Evolutionary conservation across 805 yeast species (phyloP).

Genomic region (Monosporozyma unispora): DNA sequence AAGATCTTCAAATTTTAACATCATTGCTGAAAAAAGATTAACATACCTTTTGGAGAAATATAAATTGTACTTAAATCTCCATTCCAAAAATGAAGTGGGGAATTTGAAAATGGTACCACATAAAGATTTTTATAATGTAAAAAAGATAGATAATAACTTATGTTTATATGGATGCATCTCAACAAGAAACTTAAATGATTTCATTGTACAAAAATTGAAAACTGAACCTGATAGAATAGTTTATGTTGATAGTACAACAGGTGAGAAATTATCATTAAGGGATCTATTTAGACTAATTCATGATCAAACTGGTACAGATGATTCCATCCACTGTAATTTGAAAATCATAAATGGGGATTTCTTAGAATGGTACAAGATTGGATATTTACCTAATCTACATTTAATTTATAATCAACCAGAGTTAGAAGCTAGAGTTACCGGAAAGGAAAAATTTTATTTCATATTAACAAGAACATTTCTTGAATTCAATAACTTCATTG

Average conservation of each 20-base stretch:
- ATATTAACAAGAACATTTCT: constrained; percentile 28
- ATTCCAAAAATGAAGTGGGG: constrained; percentile 24
- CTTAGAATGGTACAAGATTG: constrained; percentile 14
- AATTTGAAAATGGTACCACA: constrained; percentile 30
- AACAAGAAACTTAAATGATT: constrained; percentile 21
- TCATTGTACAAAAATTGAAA: constrained; percentile 25
- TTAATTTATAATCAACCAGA: constrained; percentile 10
- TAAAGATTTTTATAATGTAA: constrained; percentile 74
- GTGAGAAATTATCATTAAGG: constrained; percentile 16
- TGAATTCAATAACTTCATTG: constrained; percentile 28
- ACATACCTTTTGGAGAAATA: constrained; percentile 25
- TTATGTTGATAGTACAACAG: constrained; percentile 14
- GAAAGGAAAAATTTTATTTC: constrained; percentile 18
- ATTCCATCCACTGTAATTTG: constrained; percentile 12
- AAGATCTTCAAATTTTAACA: constrained; percentile 5
- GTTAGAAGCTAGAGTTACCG: not conserved
- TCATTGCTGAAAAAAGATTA: constrained; percentile 17
- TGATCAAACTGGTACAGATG: not conserved
- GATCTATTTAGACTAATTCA: constrained; percentile 15
- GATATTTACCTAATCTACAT: constrained; percentile 16
- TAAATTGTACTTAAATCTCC: constrained; percentile 25
- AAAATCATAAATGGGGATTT: constrained; percentile 23
- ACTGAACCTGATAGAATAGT: constrained; percentile 29
- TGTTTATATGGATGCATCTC: constrained; percentile 18
- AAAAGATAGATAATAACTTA: constrained; percentile 63